A percentile compares a stretch with the other conserved stretches of the same genome.
Evolutionary conservation across 2,329 filamentous ascomycete species (phyloP).

Genomic region (Penicillium sp.): DNA sequence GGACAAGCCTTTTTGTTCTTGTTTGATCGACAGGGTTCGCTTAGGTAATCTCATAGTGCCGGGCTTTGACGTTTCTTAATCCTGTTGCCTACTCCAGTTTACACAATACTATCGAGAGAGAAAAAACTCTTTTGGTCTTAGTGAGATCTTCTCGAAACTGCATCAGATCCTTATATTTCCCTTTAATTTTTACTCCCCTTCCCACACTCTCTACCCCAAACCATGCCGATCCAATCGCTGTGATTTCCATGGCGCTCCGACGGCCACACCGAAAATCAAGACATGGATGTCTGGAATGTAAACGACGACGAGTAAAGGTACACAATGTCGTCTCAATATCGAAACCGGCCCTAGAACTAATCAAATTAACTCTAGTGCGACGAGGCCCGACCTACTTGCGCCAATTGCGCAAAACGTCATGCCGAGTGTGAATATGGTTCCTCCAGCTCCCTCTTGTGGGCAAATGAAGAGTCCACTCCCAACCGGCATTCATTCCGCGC

Average conservation of each 20-base stretch:
- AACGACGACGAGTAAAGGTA: constrained; percentile 38
- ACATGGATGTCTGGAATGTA: constrained; percentile 37
- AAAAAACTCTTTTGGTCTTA: background rate
- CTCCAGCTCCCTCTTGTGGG: constrained; percentile 31
- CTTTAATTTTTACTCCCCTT: background rate
- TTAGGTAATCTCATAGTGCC: background rate
- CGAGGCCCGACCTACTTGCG: constrained; percentile 32
- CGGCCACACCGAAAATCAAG: constrained; percentile 38
- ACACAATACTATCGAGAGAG: background rate
- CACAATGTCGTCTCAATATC: background rate
- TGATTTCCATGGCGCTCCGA: constrained; percentile 33
- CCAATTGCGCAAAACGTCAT: constrained; percentile 34
- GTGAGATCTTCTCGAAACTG: background rate
- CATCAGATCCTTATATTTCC: background rate
- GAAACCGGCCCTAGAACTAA: background rate
- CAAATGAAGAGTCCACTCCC: constrained; percentile 27
- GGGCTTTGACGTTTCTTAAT: constrained; percentile 10
- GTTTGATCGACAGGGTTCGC: constrained; percentile 28
- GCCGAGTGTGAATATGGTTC: constrained; percentile 36
- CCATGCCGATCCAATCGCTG: constrained; percentile 9
- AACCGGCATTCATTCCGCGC: constrained; percentile 16
- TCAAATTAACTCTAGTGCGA: constrained; percentile 27
- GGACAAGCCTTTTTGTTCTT: constrained; percentile 16
- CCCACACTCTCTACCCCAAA: background rate
- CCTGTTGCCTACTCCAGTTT: constrained; percentile 24